These are phyloP conservation scores for Sclerotinia nivalis DNA, from an alignment of 2,329 filamentous ascomycete species.

Conservation along the genomic window DNA sequence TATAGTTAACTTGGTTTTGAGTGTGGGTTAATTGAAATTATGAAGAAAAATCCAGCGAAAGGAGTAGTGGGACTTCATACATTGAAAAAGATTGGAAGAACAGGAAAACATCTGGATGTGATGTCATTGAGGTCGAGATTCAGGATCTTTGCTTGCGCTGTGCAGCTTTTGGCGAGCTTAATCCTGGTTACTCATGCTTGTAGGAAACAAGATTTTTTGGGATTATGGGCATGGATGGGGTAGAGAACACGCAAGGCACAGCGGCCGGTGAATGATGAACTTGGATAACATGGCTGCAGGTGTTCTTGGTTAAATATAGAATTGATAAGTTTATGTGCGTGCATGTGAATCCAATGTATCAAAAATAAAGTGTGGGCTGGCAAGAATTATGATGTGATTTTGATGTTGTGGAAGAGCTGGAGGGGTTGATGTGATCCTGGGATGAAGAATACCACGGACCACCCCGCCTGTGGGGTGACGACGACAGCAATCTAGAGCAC, in stretches of 20 bases:
- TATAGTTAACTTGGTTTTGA: background rate
- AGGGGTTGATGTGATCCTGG: constrained; percentile 3
- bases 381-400: constrained; percentile 7
- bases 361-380: background rate
- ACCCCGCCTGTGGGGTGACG: constrained; percentile 5
- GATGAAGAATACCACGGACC: constrained; percentile 12
- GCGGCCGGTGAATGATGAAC: constrained; percentile 3
- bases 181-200: constrained; percentile 16
- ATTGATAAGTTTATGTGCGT: background rate
- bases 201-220: constrained; percentile 24
- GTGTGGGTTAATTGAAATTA: background rate
- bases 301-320: background rate
- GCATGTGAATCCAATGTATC: background rate
- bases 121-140: constrained; percentile 23
- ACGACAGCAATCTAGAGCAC: background rate
- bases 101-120: constrained; percentile 21
- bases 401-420: background rate
- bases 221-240: background rate
- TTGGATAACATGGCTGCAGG: background rate
- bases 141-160: constrained; percentile 19
- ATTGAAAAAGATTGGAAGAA: constrained; percentile 14
- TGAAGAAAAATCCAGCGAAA: constrained; percentile 5
- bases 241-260: constrained; percentile 18
- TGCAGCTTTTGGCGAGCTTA: constrained; percentile 11
- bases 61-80: constrained; percentile 2